Percentiles rank a stretch among this genome's conserved stretches.
phyloP scores from a whole-genome alignment of 2,329 filamentous ascomycete genomes.

The Fusarium humuli region DNA sequence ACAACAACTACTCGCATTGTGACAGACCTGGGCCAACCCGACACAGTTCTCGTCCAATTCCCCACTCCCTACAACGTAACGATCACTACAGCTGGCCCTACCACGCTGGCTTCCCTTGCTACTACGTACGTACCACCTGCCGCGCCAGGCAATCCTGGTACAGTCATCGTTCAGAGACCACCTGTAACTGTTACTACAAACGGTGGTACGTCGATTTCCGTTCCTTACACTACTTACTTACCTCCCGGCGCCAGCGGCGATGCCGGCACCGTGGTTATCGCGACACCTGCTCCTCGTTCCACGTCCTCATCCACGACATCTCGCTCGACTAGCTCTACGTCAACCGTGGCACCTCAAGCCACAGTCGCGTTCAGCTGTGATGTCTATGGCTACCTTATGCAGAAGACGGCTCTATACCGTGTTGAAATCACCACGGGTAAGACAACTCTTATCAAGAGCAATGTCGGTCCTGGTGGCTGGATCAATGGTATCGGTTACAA shows the following conservation, averaged over 20 bases:
- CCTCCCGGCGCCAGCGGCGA: constrained; percentile 18
- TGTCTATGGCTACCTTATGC: constrained; percentile 37
- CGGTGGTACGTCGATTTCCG: constrained; percentile 17
- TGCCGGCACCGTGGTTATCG: constrained; percentile 27
- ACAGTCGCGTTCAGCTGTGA: constrained; percentile 23
- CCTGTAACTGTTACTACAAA: constrained; percentile 19
- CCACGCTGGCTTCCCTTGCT: not conserved
- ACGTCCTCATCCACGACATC: not conserved
- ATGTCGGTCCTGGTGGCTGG: constrained; percentile 36
- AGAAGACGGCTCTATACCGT: constrained; percentile 32
- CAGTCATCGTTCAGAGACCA: not conserved
- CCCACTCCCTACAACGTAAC: constrained; percentile 5
- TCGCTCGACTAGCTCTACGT: not conserved
- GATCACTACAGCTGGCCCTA: not conserved
- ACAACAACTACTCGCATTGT: constrained; percentile 2
- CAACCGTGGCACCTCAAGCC: not conserved
- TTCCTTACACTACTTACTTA: constrained; percentile 18
- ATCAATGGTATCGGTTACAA: constrained; percentile 43
- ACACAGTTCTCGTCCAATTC: constrained; percentile 5
- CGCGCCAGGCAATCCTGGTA: constrained; percentile 1
- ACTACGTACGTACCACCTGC: not conserved
- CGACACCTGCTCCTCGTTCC: constrained; percentile 20
- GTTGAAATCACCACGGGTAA: constrained; percentile 33
- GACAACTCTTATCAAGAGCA: constrained; percentile 29
- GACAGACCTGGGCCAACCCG: not conserved